Evolutionary conservation across 83 land plant species (phyloP).

Genomic region (Isoetes engelmannii): DNA sequence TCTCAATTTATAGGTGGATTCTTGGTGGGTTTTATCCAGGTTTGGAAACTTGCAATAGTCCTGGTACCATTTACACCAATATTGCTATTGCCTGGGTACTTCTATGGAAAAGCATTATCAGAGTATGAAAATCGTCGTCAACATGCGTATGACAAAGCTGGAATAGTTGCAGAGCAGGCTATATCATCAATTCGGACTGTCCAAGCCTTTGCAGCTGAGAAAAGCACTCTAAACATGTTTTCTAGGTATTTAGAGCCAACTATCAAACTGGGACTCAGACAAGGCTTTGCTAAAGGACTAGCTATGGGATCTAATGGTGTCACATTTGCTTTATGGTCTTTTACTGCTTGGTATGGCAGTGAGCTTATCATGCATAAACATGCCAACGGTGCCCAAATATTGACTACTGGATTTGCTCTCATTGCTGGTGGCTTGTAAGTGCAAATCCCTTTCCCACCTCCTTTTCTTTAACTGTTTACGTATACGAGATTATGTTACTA

Average conservation of each 20-base stretch:
- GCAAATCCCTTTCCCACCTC: too few relatives aligned
- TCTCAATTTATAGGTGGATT: background rate
- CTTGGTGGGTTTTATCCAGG: background rate
- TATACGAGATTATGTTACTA: too few relatives aligned
- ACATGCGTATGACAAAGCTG: constrained; percentile 53
- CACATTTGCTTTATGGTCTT: constrained; percentile 65
- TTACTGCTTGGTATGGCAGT: constrained; percentile 72
- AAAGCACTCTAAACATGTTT: constrained; percentile 39
- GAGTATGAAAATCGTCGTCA: constrained; percentile 33
- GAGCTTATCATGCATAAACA: constrained; percentile 49
- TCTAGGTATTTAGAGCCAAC: constrained; percentile 38
- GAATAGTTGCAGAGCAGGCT: constrained; percentile 54
- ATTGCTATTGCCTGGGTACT: constrained; percentile 62
- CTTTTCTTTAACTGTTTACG: too few relatives aligned
- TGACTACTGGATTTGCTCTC: constrained; percentile 54
- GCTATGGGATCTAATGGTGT: constrained; percentile 60
- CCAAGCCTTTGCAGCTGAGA: constrained; percentile 68
- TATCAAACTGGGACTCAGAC: constrained; percentile 45
- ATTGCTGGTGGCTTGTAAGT: constrained; percentile 63
- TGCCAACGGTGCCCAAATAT: constrained; percentile 55
- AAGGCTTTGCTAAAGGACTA: constrained; percentile 71
- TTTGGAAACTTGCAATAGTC: constrained; percentile 58
- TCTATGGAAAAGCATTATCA: constrained; percentile 58
- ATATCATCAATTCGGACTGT: constrained; percentile 64
- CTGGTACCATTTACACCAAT: constrained; percentile 50